Evolutionary conservation across 1,139 yeast species (phyloP), one percentile per base, ranked within the genome.

Genomic region (Meyerozyma smithsonii): DNA sequence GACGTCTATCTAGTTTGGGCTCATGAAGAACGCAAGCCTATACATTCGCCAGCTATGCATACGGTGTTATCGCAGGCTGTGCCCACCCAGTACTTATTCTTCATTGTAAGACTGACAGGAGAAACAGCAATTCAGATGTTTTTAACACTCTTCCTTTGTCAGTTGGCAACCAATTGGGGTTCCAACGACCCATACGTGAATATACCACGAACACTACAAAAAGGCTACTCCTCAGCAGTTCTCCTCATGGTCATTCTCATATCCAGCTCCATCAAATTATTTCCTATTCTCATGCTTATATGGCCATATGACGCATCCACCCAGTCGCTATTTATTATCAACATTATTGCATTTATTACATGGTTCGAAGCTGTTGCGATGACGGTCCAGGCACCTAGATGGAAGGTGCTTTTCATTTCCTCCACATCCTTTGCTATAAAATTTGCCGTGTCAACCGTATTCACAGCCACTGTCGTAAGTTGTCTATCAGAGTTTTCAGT

Each of bases 1-100:
- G 97, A 92, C 48, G 95, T 92, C 7, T 94, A 92, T 55, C 63
- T 92, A 39, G 81, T 80, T 1, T 92, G 98, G 97, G 96, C 96
- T 0, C 79, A 84, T 39, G 90, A 85, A 46, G 98, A 92, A 57
- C 79, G 77, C 47, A 76, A 69, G 37, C 50, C 54, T 24, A 46
- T 39, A 15, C 67, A 61, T 39, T 57, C 64, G 5, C 26, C 51
- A 23, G 43, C 56, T 11, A 54, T 62, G 49, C 41, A 48, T 15
- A 60, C 51, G 28, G 64, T 83, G 0, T 61, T 81, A 26, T 44
- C 52, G 3, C 69, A 73, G 38, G 64, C 72, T 2, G 75, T 81
- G 4, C 54, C 72, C 8, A 47, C 61, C 5, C 97, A 89, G 55
- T 92, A 94, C 54, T 44, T 69, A 3, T 76, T 74, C 46, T 92